These are phyloP conservation scores for Leccinum sublutescens DNA, from an alignment of 768 basidiomycete genomes.

Conservation along the genomic window DNA sequence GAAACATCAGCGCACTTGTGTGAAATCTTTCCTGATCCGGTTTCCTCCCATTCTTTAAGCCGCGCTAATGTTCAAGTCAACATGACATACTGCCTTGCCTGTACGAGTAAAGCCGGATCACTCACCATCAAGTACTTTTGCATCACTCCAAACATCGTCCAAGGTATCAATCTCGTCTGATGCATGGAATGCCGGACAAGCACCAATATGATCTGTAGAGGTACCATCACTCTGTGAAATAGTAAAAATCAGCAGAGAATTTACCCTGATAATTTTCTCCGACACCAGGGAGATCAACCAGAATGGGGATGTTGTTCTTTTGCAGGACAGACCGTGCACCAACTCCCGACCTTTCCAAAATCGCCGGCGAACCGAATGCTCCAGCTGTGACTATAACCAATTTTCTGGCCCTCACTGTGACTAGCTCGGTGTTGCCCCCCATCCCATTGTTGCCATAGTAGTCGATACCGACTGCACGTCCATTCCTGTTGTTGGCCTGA, in stretches of 20 bases:
- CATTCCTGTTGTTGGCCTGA: constrained; percentile 22
- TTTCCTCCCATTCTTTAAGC: too few relatives aligned
- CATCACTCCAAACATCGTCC: constrained; percentile 42
- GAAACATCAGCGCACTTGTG: too few relatives aligned
- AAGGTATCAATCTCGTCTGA: constrained; percentile 46
- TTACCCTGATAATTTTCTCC: constrained; percentile 39
- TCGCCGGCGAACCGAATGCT: constrained; percentile 53
- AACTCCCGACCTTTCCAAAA: constrained; percentile 66
- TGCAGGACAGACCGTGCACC: constrained; percentile 50
- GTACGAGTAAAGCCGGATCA: constrained; percentile 14
- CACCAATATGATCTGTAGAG: constrained; percentile 30
- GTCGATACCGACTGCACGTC: constrained; percentile 37
- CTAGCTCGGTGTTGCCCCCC: constrained; percentile 2
- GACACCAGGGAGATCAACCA: not conserved
- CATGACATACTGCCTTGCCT: not conserved
- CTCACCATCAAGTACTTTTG: constrained; percentile 39
- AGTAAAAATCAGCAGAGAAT: constrained; percentile 10
- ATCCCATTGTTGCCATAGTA: constrained; percentile 25
- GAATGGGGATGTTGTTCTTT: constrained; percentile 44
- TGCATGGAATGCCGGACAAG: constrained; percentile 36
- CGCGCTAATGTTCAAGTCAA: constrained; percentile 12
- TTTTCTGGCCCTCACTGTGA: constrained; percentile 27
- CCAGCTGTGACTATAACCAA: constrained; percentile 52
- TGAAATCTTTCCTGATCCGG: too few relatives aligned
- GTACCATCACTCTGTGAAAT: not conserved